These are phyloP conservation scores for Pilobolus umbonatus DNA, from an alignment of 192 early-diverging fungal species.

Conservation along the genomic window DNA sequence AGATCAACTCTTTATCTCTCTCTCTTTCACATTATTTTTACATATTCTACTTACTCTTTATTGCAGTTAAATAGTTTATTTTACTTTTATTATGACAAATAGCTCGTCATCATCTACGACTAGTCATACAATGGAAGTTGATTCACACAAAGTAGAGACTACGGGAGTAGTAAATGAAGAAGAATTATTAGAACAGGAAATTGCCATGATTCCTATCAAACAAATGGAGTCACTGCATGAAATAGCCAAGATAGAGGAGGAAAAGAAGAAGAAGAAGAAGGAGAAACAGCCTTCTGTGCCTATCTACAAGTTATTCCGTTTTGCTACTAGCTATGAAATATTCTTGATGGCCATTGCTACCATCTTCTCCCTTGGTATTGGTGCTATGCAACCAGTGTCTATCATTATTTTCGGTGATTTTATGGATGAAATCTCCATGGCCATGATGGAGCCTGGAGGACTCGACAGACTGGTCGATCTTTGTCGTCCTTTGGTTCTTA, in stretches of 20 bases:
- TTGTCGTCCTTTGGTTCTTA: constrained; percentile 30
- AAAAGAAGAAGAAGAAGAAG: constrained; percentile 29
- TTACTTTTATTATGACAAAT: not conserved
- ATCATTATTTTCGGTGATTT: constrained; percentile 31
- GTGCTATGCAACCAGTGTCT: constrained; percentile 26
- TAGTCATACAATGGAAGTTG: constrained; percentile 10
- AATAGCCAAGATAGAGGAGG: not conserved
- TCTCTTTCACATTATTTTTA: not conserved
- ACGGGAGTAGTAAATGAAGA: constrained; percentile 2
- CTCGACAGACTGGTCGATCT: constrained; percentile 15
- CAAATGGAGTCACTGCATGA: not conserved
- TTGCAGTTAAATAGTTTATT: not conserved
- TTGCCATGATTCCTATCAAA: constrained; percentile 7
- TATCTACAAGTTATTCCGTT: constrained; percentile 62
- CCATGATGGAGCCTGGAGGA: not conserved
- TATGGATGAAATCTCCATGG: constrained; percentile 11
- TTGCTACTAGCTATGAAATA: constrained; percentile 30
- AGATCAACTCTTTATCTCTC: not conserved
- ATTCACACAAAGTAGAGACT: too few relatives aligned
- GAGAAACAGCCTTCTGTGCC: constrained; percentile 47
- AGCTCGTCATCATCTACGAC: constrained; percentile 14
- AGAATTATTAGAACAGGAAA: constrained; percentile 1
- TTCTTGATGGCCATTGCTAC: constrained; percentile 12
- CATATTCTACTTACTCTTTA: not conserved
- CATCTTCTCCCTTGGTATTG: constrained; percentile 19